Percentiles rank a stretch among this genome's conserved stretches.
These are phyloP conservation scores for Moesziomyces sp. DNA, from an alignment of 1,284 basidiomycete genomes.

Conservation along the genomic window DNA sequence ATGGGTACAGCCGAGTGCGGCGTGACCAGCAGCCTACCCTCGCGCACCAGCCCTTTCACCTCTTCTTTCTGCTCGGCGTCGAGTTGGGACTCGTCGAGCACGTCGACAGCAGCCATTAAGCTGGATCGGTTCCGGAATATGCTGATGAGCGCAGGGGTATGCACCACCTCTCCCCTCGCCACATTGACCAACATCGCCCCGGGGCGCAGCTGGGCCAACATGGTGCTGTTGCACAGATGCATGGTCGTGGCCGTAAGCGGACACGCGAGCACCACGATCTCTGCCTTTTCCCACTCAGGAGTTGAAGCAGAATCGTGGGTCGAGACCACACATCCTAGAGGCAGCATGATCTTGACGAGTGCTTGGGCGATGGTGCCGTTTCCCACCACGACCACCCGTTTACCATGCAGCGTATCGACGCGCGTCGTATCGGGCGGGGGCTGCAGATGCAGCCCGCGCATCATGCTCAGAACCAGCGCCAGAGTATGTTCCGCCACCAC, in stretches of 20 bases:
- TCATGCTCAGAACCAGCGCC: conserved; percentile 22
- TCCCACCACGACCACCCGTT: conserved; percentile 43
- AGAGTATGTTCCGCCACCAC: conserved; percentile 57
- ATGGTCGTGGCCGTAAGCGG: conserved; percentile 38
- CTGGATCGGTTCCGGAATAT: conserved; percentile 75
- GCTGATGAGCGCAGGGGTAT: conserved; percentile 79
- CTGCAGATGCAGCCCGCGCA: conserved; percentile 4
- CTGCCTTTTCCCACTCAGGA: conserved; percentile 1
- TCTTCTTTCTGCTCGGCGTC: neutral
- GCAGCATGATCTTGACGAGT: conserved; percentile 8
- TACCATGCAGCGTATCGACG: conserved; percentile 11
- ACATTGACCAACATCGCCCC: conserved; percentile 46
- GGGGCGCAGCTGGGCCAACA: conserved; percentile 2
- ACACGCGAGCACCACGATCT: conserved; percentile 43
- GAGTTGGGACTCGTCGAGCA: conserved; percentile 68
- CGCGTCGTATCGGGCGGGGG: neutral
- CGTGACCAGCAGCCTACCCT: conserved; percentile 26
- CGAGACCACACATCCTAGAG: conserved; percentile 33
- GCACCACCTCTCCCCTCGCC: conserved; percentile 75
- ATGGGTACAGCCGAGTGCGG: conserved; percentile 34
- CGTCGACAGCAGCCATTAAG: conserved; percentile 91
- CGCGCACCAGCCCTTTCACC: neutral
- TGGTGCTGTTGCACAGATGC: conserved; percentile 9
- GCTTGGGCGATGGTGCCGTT: conserved; percentile 33
- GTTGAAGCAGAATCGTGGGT: conserved; percentile 6